Base-by-base conservation (phyloP, 2,329 filamentous ascomycete genomes). In the Clarireedia sp. region DNA sequence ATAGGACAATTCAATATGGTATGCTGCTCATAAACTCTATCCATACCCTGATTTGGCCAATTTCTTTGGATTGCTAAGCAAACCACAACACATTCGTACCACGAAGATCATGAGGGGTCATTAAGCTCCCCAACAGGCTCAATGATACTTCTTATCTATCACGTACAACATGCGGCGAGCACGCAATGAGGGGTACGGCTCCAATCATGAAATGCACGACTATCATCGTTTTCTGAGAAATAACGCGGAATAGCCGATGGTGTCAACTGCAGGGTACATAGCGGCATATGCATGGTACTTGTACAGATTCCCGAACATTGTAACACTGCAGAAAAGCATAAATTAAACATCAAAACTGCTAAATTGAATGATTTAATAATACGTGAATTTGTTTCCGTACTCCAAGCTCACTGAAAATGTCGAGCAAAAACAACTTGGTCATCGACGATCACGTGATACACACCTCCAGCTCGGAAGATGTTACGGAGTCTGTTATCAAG, bases 201-300 rank as follows among this genome's bases (percentile, higher is more conserved):
- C 40, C 45, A 12, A 23, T 21, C 16, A 43, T 46, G 0, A 23
- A 12, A 12, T 16, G 36, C 23, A 40, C 23, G 3, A 10, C 8
- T 2, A 33, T 14, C 1, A 24, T 17, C 21, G 17, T 17, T 21
- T 7, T 26, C 24, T 26, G 29, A 47, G 17, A 17, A 43, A 12
- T 37, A 44, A 17, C 40, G 17, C 24, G 14, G 24, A 33, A 48
- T 19, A 33, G n/a, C 23, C 40, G 48, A 56, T 56, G 54, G 49
- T 54, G 49, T 56, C 54, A 56, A 41, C 17, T 24, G 43, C 54
- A 53, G 46, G 54, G 54, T 47, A 53, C 19, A 56, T 56, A 53
- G 41, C 54, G 54, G 40, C 45, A 56, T 49, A 14, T 19, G 9
- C 23, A 29, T 8, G 38, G 14, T 29, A 10, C 24, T 49, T 23